Evolutionary conservation across 176 grass and related monocot species (phyloP), one percentile per base, ranked within the genome.

Genomic region (Carex scoparia): DNA sequence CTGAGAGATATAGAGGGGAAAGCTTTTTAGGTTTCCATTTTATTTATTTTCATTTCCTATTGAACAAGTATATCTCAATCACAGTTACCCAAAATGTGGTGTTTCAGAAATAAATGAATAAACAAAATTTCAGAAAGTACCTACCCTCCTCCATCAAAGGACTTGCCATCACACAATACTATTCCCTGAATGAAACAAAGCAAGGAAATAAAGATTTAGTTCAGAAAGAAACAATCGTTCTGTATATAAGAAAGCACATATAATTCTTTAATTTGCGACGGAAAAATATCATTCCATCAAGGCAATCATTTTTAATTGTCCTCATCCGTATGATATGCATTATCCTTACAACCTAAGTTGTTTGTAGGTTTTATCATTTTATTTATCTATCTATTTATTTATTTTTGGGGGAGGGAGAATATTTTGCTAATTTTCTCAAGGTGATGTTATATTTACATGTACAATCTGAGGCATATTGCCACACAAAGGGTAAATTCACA

Each of bases 101-200:
- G 35, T 65, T 38, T 81, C 9, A 81, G 33, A 78, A 57, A 57
- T 31, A 57, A 76, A 76, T 14, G 44, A 76, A 46, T 48, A 65
- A 81, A 65, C 18, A 81, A 81, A 81, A 81, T 65, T 63, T 44
- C 37, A 64, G 49, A 46, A 49, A 37, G 67, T 61, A 62, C 75
- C 89, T 95, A 95, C 10, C 89, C 89, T 86, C 89, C 89, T 86
- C 89, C 91, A 83, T 91, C 89, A 93, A 86, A 91, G 1, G 79
- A 83, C 80, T 91, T 91, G 74, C 64, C 85, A 30, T 61, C 86
- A 65, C 86, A 87, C 87, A 91, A 93, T 35, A 88, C 70, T 38
- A 88, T 86, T 67, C 87, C 89, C 89, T 95, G 85, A 79, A 91
- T 18, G 79, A 93, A 85, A 85, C 31, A 80, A 48, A 69, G 46